Conservation (phyloP, 768 basidiomycete genomes). For the Hygrophorus russula region DNA sequence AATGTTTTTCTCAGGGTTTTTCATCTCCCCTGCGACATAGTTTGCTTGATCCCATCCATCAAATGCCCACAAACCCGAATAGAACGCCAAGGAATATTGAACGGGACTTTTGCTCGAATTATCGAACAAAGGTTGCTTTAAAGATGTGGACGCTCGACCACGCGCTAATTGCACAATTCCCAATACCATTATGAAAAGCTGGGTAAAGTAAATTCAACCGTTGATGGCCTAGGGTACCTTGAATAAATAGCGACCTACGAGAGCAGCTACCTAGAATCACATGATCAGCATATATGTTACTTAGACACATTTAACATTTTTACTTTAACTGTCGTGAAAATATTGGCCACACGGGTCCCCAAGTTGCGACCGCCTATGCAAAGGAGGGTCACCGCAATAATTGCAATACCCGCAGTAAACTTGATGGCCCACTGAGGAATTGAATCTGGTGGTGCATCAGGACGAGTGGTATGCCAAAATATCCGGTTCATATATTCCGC, state of each 20-base stretch:
- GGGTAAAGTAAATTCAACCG: constrained; percentile 6
- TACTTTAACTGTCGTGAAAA: constrained; percentile 86
- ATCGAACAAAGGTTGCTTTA: constrained; percentile 57
- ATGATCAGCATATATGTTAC: constrained; percentile 3
- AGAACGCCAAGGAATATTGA: constrained; percentile 85
- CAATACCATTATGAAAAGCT: constrained; percentile 66
- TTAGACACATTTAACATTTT: constrained; percentile 8
- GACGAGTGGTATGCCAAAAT: constrained; percentile 64
- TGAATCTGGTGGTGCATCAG: constrained; percentile 61
- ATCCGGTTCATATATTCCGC: constrained; percentile 89
- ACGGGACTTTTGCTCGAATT: constrained; percentile 72
- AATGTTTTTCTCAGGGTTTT: constrained; percentile 72
- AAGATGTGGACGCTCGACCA: constrained; percentile 58
- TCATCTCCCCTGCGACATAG: constrained; percentile 85
- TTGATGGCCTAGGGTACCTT: not conserved
- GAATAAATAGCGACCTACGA: constrained; percentile 32
- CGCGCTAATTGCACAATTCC: constrained; percentile 69
- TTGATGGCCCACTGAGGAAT: constrained; percentile 91
- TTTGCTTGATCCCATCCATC: constrained; percentile 95
- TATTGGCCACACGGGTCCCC: constrained; percentile 71
- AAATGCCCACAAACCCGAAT: constrained; percentile 92
- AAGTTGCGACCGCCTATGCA: constrained; percentile 70
- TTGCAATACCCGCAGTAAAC: constrained; percentile 65
- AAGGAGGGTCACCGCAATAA: constrained; percentile 61
- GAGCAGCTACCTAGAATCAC: constrained; percentile 40